Evolutionary conservation across 352 stramenopile species (phyloP), one percentile per base, ranked within the genome.

Genomic region (Elongisporangium prolatum): DNA sequence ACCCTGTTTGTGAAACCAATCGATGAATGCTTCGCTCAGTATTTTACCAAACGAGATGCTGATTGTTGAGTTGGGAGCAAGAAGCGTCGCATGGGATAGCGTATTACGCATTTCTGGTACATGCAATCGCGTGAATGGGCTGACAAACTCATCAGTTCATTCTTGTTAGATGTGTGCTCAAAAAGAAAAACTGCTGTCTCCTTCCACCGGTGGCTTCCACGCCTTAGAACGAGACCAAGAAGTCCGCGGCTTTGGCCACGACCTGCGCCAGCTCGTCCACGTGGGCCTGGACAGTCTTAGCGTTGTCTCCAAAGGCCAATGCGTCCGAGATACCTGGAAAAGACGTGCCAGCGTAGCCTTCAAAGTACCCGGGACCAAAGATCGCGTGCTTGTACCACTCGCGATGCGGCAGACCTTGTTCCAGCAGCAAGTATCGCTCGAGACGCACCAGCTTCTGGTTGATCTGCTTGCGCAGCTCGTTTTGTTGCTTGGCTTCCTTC

Each of bases 381-480:
- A 87, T 71, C 40, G 85, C 75, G 55, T 85, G 74, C 52, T 80
- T 80, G 68, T 73, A 87, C 75, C 74, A 87, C 16, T 48, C 49
- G n/a, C 74, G 75, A 47, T 87, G 77, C 7, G 72, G 75, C 13
- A 87, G 61, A 2, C 75, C 77, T 0, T 57, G 28, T 1, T 78
- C 64, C 21, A 67, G 38, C 18, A 77, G 60, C 4, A 87, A 58
- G 22, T 84, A 56, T 17, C 77, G 70, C 64, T 87, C 77, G 20
- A 85, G 60, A 50, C 62, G 66, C 51, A 80, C 68, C 22, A 87
- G 71, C 50, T 84, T 80, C 37, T 70, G 34, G 55, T 87, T 87
- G 28, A 40, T 40, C 64, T 72, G 72, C 52, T 63, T 61, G 38
- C 58, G 60, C 48, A 63, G 14, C 8, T 59, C 48, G 4, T 8